Base-by-base conservation (phyloP, 225 moss, liverwort and hornwort species). In the Bryoerythrophyllum caledonicum region DNA sequence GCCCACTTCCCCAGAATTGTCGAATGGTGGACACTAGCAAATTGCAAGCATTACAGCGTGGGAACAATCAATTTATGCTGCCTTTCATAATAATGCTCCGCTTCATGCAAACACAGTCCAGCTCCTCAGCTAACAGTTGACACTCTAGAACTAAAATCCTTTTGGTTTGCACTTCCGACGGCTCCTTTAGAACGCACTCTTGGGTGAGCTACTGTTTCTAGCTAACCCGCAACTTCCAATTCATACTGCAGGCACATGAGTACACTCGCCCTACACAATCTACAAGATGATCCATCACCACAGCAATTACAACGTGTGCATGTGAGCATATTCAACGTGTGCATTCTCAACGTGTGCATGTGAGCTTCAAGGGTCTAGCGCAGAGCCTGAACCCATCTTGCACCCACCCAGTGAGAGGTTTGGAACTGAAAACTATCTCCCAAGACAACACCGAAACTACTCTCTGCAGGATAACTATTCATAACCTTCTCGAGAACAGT, bases 241-340 rank as follows among this genome's bases (percentile, higher is more conserved):
- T 40, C 73, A 67, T 25, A 40, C 38, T 72, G 71, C 71, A 71
- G 43, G 21, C 60, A 75, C 79, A 79, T 20, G 56, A 44, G 10
- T 40, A 40, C 37, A 59, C 37, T 72, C 62, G 38, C 61, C 63
- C 71, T 79, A 66, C 14, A 43, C 58, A 69, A 48, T 63, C 25
- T 58, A 69, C 62, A 63, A 55, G 26, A 52, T 53, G 60, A 79
- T 67, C 43, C 46, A 83, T 66, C 70, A 55, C 68, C 76, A 69
- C 25, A 72, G n/a, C 71, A 28, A 75, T 56, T 17, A 73, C n/a
- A n/a, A n/a, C n/a, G n/a, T n/a, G n/a, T n/a, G n/a, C n/a, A n/a
- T n/a, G n/a, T n/a, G n/a, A n/a, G 24, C 63, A n/a, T 69, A 59
- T n/a, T n/a, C n/a, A n/a, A n/a, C n/a, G n/a, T n/a, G n/a, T n/a